Conservation (phyloP, 257 asterid species). For the Scutellaria minor region DNA sequence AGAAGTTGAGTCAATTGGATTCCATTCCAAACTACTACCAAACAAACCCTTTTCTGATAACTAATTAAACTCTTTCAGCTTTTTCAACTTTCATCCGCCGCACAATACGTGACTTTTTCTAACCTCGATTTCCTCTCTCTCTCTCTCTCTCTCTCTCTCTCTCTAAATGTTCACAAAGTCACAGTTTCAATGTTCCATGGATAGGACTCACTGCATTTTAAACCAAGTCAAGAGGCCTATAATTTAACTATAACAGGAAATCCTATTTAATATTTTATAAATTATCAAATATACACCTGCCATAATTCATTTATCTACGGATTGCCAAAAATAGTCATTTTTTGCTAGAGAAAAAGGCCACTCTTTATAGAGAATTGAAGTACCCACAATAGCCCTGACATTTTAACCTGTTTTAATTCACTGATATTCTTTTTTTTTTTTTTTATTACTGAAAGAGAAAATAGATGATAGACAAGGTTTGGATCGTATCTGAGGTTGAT, state of each 20-base stretch:
- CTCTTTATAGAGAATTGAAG: background rate
- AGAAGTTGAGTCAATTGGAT: constrained; percentile 40
- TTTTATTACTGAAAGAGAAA: constrained; percentile 36
- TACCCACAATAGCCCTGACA: constrained; percentile 40
- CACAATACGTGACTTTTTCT: constrained; percentile 54
- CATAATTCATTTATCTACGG: background rate
- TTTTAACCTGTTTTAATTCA: background rate
- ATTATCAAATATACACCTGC: no score
- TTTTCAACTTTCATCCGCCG: constrained; percentile 53
- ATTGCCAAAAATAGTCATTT: background rate
- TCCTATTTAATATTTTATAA: background rate
- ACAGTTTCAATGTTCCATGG: background rate
- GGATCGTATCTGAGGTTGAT: background rate
- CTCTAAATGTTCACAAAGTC: background rate
- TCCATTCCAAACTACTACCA: constrained; percentile 49
- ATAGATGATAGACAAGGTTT: constrained; percentile 1
- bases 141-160: constrained; percentile 22
- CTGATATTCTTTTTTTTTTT: constrained; percentile 30
- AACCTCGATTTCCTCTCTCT: constrained; percentile 33
- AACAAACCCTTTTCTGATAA: constrained; percentile 43
- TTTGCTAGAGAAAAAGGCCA: no score
- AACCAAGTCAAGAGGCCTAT: background rate
- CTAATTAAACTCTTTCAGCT: constrained; percentile 42
- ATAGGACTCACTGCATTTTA: constrained; percentile 7
- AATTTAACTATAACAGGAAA: background rate